Conservation (phyloP, 305 asterid genomes). For the Fraxinus xanthoxyloides region DNA sequence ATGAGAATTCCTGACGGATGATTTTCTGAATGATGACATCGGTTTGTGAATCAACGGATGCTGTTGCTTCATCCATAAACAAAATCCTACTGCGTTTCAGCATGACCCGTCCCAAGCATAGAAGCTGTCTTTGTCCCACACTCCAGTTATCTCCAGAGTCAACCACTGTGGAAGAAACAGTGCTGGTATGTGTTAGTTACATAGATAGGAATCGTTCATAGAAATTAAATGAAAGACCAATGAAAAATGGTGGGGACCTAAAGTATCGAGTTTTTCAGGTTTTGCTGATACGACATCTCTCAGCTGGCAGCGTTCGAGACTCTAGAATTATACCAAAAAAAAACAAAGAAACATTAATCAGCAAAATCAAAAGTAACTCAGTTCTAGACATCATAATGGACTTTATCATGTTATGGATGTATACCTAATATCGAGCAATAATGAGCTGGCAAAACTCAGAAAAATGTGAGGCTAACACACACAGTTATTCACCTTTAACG, state of each 20-base stretch:
- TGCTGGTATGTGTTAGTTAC: not conserved
- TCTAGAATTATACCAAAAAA: constrained; percentile 24
- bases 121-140: constrained; percentile 64
- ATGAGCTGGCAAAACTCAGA: not conserved
- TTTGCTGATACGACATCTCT: constrained; percentile 62
- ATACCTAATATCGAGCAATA: not conserved
- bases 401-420: not conserved
- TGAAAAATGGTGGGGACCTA: constrained; percentile 25
- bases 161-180: constrained; percentile 30
- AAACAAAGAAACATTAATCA: not conserved
- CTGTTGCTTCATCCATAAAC: constrained; percentile 73
- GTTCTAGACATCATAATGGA: not conserved
- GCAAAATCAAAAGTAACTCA: not conserved
- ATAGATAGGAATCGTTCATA: not conserved
- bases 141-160: constrained; percentile 77
- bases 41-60: constrained; percentile 63
- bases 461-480: not conserved
- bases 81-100: constrained; percentile 41
- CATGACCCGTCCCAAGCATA: constrained; percentile 66
- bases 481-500: not conserved
- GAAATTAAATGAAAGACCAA: not conserved
- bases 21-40: constrained; percentile 50
- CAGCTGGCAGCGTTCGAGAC: constrained; percentile 75
- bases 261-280: constrained; percentile 56
- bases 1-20: constrained; percentile 50